Conservation (phyloP, 345 rosid species). For the Carallia brachiata region DNA sequence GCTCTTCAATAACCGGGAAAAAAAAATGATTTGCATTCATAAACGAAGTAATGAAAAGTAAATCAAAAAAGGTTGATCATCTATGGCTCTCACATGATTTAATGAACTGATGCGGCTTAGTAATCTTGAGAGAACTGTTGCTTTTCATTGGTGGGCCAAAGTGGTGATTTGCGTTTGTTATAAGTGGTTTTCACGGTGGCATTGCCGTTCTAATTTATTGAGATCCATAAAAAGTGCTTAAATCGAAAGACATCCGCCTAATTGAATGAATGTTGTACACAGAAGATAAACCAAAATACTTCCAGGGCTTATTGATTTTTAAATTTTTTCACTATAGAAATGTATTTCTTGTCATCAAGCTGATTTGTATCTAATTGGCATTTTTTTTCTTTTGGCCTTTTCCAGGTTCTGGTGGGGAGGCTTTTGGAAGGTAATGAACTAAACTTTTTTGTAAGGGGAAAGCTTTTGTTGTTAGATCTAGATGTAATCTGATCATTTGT, state of each 20-base stretch:
- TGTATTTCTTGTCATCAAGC: not conserved
- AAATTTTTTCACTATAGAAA: not conserved
- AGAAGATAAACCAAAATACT: no score
- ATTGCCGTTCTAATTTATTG: no score
- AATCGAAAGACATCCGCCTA: no score
- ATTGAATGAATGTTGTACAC: no score
- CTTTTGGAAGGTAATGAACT: conserved; percentile 84
- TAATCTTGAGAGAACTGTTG: not conserved
- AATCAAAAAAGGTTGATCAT: not conserved
- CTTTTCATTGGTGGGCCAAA: no score
- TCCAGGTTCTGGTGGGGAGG: conserved; percentile 99
- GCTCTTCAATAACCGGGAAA: not conserved
- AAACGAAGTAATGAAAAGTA: no score
- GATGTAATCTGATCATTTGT: conserved; percentile 1
- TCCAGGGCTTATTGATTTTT: no score
- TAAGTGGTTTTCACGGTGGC: no score
- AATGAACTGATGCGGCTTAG: not conserved
- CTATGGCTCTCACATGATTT: not conserved
- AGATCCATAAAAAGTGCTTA: no score
- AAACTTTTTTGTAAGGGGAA: not conserved
- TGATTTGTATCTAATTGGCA: conserved; percentile 14
- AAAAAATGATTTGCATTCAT: not conserved
- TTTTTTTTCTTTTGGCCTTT: conserved; percentile 16
- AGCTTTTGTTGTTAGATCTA: conserved; percentile 8
- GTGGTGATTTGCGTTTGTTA: no score